Evolutionary conservation across 2,329 filamentous ascomycete genomes (phyloP).

Genomic region (Tolypocladium paradoxum): DNA sequence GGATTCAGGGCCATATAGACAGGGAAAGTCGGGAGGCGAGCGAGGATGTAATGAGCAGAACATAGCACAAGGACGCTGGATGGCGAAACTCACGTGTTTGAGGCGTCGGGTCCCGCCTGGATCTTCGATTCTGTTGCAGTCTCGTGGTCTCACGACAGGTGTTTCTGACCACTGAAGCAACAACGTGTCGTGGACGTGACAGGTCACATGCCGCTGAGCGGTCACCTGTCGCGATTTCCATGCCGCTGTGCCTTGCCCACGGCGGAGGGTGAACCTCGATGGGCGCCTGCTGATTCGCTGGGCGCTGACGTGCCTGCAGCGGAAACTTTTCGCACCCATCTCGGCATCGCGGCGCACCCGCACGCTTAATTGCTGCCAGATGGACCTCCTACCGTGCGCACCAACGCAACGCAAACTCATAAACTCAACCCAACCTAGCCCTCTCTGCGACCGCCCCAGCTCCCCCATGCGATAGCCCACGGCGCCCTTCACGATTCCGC

Average conservation of each 20-base stretch:
- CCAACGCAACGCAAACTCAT: not conserved
- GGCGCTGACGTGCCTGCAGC: not conserved
- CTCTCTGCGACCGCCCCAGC: not conserved
- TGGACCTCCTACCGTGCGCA: too few species aligned
- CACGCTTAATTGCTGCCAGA: too few species aligned
- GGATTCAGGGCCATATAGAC: not conserved
- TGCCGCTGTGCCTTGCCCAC: too few species aligned
- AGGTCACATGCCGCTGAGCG: not conserved
- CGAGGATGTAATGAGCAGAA: not conserved
- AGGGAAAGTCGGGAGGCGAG: not conserved
- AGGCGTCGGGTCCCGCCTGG: not conserved
- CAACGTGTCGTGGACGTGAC: not conserved
- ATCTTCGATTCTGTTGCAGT: not conserved
- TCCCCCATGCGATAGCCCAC: not conserved
- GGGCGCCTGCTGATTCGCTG: not conserved
- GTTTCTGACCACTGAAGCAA: not conserved
- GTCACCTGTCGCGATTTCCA: not conserved
- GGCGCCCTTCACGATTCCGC: constrained; percentile 21
- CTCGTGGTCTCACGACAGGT: not conserved
- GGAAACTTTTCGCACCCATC: not conserved
- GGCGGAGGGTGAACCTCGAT: not conserved
- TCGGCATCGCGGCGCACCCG: not conserved
- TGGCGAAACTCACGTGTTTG: not conserved
- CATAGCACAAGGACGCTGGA: not conserved
- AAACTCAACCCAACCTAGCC: not conserved